Percentiles rank a stretch among this genome's conserved stretches.
These are phyloP conservation scores for Apiospora marii DNA, from an alignment of 2,329 filamentous ascomycete genomes.

Conservation along the genomic window DNA sequence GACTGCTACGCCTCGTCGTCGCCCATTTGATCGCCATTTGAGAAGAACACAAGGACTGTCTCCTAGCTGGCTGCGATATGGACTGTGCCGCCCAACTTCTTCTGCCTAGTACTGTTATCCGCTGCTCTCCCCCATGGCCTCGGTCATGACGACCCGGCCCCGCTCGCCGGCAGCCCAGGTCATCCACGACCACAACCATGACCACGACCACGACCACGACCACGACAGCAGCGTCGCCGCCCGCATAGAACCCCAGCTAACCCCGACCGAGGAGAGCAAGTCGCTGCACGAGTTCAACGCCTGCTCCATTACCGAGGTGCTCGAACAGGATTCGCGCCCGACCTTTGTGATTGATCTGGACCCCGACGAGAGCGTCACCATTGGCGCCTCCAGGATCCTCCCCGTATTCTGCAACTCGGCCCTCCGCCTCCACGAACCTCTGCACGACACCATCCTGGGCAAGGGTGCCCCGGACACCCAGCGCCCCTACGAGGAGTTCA, in stretches of 20 bases:
- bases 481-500: constrained; percentile 46
- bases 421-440: constrained; percentile 43
- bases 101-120: too few relatives aligned
- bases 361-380: constrained; percentile 40
- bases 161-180: not conserved
- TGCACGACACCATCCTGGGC: constrained; percentile 41
- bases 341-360: constrained; percentile 49
- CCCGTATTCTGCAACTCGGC: constrained; percentile 48
- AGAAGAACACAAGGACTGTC: not conserved
- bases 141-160: not conserved
- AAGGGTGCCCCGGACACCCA: not conserved
- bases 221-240: not conserved
- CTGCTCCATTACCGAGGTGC: constrained; percentile 40
- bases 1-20: not conserved
- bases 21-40: constrained; percentile 2
- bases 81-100: not conserved
- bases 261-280: constrained; percentile 4
- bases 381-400: constrained; percentile 34
- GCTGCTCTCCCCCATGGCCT: not conserved
- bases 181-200: not conserved
- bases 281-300: constrained; percentile 34
- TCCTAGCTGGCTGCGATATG: not conserved
- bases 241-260: not conserved
- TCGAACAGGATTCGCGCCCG: constrained; percentile 47
- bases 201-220: too few relatives aligned